phyloP scores from a whole-genome alignment of 2,329 filamentous ascomycete species.

The Cladophialophora yegresii region DNA sequence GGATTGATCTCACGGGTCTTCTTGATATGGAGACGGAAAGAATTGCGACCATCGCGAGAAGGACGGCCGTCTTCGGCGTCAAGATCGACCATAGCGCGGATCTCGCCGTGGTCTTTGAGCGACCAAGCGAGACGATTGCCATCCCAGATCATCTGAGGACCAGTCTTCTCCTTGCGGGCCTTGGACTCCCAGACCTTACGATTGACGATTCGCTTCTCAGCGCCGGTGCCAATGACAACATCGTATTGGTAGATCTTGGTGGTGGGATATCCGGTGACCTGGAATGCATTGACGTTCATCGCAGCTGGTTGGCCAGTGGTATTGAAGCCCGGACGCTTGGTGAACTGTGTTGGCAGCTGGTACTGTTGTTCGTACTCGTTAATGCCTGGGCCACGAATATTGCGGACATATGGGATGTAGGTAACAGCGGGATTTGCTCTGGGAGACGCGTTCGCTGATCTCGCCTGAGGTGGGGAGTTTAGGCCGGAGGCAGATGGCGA shows the following conservation, averaged over 20 bases:
- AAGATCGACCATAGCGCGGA: constrained; percentile 68
- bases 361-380: constrained; percentile 40
- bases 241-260: constrained; percentile 79
- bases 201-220: constrained; percentile 66
- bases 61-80: constrained; percentile 62
- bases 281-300: constrained; percentile 72
- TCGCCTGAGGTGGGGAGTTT: not conserved
- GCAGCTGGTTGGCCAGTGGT: constrained; percentile 57
- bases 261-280: constrained; percentile 62
- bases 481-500: not conserved
- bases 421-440: not conserved
- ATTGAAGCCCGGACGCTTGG: constrained; percentile 59
- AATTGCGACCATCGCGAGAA: constrained; percentile 49
- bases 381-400: constrained; percentile 38
- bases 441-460: not conserved
- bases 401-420: constrained; percentile 33
- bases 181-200: constrained; percentile 75
- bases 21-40: constrained; percentile 63
- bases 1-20: constrained; percentile 71
- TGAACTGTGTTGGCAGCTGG: constrained; percentile 40
- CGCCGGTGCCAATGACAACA: constrained; percentile 66
- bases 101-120: constrained; percentile 45
- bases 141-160: constrained; percentile 71
- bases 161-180: constrained; percentile 59
- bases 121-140: constrained; percentile 83